Percentiles rank a stretch among this genome's conserved stretches.
These are phyloP conservation scores for Corrigiola litoralis DNA, from an alignment of 179 eudicot genomes.

Conservation along the genomic window DNA sequence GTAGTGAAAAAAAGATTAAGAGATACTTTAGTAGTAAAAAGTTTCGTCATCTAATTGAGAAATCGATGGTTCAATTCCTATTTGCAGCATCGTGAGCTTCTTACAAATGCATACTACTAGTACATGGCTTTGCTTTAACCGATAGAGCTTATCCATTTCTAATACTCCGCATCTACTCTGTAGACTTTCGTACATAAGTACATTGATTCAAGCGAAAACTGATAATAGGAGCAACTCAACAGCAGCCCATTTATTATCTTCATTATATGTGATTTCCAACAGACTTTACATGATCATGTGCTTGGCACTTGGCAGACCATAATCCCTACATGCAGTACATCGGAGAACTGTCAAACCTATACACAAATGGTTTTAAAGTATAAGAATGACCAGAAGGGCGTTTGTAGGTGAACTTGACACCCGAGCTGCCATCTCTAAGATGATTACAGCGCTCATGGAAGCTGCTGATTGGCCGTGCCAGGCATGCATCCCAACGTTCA, in stretches of 20 bases:
- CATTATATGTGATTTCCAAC: not conserved
- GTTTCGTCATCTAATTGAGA: too few relatives aligned
- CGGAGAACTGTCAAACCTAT: slow-evolving; percentile 50
- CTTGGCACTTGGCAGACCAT: not conserved
- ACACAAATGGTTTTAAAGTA: slow-evolving; percentile 76
- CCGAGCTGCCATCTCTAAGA: slow-evolving; percentile 51
- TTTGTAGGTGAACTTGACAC: slow-evolving; percentile 78
- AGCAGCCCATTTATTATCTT: slow-evolving; percentile 5
- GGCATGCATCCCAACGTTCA: slow-evolving; percentile 90
- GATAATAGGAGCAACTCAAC: too few relatives aligned
- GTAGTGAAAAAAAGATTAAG: too few relatives aligned
- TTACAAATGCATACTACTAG: too few relatives aligned
- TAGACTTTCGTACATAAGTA: too few relatives aligned
- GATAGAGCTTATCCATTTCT: too few relatives aligned
- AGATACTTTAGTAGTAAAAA: too few relatives aligned
- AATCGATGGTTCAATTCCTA: too few relatives aligned
- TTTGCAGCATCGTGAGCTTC: too few relatives aligned
- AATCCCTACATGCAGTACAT: slow-evolving; percentile 40
- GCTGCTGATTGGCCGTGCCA: slow-evolving; percentile 94
- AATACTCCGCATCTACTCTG: too few relatives aligned
- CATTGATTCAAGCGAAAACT: too few relatives aligned
- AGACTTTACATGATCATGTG: not conserved
- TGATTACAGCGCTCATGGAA: slow-evolving; percentile 77
- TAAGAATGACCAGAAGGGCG: slow-evolving; percentile 74
- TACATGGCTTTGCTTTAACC: too few relatives aligned